Conservation (phyloP, 2,329 filamentous ascomycete species). For the Ascochyta koolunga region DNA sequence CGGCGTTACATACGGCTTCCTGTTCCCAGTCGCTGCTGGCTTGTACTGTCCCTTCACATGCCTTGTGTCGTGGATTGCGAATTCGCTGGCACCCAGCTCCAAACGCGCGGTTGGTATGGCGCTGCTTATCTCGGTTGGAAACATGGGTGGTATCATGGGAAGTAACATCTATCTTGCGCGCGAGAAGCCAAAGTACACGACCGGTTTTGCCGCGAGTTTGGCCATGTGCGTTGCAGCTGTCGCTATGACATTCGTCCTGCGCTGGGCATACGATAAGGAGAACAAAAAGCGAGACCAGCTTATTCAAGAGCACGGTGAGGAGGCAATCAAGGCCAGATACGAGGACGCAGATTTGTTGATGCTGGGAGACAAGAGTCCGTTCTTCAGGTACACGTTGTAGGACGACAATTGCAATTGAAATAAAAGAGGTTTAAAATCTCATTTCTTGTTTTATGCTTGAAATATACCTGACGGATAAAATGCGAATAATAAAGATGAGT, state of each 20-base stretch:
- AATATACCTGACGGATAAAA: no score
- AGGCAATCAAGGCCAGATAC: slow-evolving; percentile 46
- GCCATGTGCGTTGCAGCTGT: slow-evolving; percentile 56
- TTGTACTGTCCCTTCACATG: slow-evolving; percentile 47
- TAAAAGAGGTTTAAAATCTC: no score
- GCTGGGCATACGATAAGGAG: slow-evolving; percentile 51
- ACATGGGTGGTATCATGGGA: slow-evolving; percentile 51
- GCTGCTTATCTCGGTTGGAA: slow-evolving; percentile 56
- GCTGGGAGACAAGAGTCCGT: slow-evolving; percentile 51
- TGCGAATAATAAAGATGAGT: no score
- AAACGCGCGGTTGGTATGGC: slow-evolving; percentile 56
- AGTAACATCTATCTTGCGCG: slow-evolving; percentile 58
- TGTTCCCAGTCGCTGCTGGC: slow-evolving; percentile 45
- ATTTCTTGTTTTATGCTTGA: no score
- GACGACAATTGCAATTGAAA: not conserved
- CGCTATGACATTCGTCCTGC: slow-evolving; percentile 49
- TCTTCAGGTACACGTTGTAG: slow-evolving; percentile 50
- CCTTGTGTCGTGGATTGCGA: slow-evolving; percentile 46
- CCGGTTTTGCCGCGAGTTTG: slow-evolving; percentile 58
- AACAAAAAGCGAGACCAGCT: slow-evolving; percentile 36
- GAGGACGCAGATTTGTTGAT: slow-evolving; percentile 49
- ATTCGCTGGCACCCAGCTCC: slow-evolving; percentile 42
- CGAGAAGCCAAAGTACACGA: slow-evolving; percentile 57
- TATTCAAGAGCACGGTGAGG: slow-evolving; percentile 37
- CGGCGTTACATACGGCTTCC: slow-evolving; percentile 54